These are phyloP conservation scores for Thraustochytrium striatum DNA, from an alignment of 352 stramenopile genomes.

Conservation along the genomic window DNA sequence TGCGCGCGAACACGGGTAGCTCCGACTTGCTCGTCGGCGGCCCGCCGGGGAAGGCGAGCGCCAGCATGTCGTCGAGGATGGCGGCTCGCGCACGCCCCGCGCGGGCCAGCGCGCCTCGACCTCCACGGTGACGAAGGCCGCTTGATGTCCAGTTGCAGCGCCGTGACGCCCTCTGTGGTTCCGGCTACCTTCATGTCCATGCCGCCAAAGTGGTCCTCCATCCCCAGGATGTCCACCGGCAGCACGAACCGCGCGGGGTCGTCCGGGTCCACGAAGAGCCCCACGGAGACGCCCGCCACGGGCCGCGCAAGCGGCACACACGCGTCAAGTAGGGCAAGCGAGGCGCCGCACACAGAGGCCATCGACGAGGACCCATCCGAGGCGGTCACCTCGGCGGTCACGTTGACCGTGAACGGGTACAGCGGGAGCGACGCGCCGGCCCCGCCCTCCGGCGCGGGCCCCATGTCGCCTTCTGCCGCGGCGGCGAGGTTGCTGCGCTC, in stretches of 20 bases:
- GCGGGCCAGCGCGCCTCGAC: too few relatives aligned
- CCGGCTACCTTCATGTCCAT: constrained; percentile 98
- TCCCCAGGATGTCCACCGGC: constrained; percentile 84
- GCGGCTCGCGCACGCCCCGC: too few relatives aligned
- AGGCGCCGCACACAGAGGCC: constrained; percentile 92
- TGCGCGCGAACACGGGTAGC: too few relatives aligned
- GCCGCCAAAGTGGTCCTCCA: constrained; percentile 93
- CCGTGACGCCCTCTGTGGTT: constrained; percentile 80
- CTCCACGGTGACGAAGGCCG: constrained; percentile 55
- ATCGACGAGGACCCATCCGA: constrained; percentile 90
- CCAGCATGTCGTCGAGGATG: too few relatives aligned
- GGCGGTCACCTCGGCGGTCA: constrained; percentile 92
- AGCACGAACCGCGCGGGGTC: not conserved
- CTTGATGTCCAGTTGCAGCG: constrained; percentile 94
- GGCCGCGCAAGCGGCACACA: constrained; percentile 86
- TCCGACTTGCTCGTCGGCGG: too few relatives aligned
- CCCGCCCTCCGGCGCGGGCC: not conserved
- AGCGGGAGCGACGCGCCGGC: too few relatives aligned
- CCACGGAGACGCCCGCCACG: constrained; percentile 93
- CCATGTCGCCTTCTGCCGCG: not conserved
- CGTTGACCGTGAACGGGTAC: constrained; percentile 93
- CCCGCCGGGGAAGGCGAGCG: too few relatives aligned
- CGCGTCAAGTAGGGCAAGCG: constrained; percentile 91
- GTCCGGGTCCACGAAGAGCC: constrained; percentile 55
- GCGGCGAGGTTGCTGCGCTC: constrained; percentile 53